Percentiles rank a stretch among this genome's conserved stretches.
Conservation (phyloP, 768 basidiomycete species). For the Leccinum pellstonianum region DNA sequence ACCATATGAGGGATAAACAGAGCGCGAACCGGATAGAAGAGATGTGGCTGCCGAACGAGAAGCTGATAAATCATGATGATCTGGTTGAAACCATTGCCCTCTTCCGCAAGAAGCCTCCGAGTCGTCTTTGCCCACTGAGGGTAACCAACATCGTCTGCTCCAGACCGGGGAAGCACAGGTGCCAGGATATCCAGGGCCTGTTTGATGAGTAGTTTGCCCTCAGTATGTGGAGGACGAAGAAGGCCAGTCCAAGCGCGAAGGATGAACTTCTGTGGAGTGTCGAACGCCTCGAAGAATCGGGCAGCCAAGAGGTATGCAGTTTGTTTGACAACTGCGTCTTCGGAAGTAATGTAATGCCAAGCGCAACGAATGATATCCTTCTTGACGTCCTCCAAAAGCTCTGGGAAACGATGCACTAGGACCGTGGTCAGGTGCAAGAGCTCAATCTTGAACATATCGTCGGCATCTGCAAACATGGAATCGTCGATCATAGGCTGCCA, state of each 20-base stretch:
- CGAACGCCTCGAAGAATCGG: constrained; percentile 87
- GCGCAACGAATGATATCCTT: constrained; percentile 94
- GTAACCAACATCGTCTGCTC: constrained; percentile 55
- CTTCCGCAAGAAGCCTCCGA: constrained; percentile 83
- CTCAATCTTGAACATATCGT: constrained; percentile 90
- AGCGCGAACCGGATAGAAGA: constrained; percentile 91
- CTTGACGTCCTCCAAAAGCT: constrained; percentile 76
- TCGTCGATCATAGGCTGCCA: constrained; percentile 77
- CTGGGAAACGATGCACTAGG: constrained; percentile 80
- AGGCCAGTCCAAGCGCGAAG: constrained; percentile 88
- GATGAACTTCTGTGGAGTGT: constrained; percentile 88
- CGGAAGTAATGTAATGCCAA: constrained; percentile 82
- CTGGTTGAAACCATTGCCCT: constrained; percentile 67
- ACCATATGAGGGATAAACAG: constrained; percentile 94
- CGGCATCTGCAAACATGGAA: constrained; percentile 51
- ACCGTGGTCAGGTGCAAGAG: constrained; percentile 85
- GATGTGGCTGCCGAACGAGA: constrained; percentile 83
- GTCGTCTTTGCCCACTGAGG: constrained; percentile 87
- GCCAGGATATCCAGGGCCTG: constrained; percentile 88
- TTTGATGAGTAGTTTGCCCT: constrained; percentile 71
- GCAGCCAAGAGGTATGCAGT: constrained; percentile 89
- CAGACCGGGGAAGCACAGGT: constrained; percentile 68
- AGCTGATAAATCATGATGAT: constrained; percentile 86
- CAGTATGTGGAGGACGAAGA: constrained; percentile 77
- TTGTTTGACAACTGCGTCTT: constrained; percentile 91